Conservation (phyloP, 2,329 filamentous ascomycete species). For the Pseudocercospora fijiensis region DNA sequence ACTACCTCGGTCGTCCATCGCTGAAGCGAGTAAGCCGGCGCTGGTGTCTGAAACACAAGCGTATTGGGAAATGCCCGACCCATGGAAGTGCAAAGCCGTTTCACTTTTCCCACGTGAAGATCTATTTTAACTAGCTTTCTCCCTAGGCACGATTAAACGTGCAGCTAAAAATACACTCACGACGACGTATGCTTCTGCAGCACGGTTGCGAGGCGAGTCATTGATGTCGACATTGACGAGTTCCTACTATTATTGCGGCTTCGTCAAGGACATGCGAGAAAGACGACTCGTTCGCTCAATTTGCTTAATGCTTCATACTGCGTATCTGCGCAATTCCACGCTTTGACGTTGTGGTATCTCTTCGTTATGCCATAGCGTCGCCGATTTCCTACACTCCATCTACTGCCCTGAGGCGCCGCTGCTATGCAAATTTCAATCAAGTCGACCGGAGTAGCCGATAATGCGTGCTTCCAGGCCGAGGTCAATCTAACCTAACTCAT, state of each 20-base stretch:
- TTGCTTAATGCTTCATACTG: constrained; percentile 4
- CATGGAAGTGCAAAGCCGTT: background rate
- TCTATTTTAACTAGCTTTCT: background rate
- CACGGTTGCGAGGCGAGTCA: background rate
- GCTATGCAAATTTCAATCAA: constrained; percentile 18
- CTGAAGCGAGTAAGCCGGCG: background rate
- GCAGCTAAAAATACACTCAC: background rate
- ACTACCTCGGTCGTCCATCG: background rate
- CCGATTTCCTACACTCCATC: constrained; percentile 6
- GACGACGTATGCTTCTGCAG: background rate
- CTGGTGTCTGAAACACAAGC: background rate
- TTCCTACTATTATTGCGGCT: background rate
- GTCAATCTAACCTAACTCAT: constrained; percentile 23
- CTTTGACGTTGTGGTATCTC: constrained; percentile 8
- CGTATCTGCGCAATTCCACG: constrained; percentile 13
- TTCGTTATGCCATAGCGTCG: constrained; percentile 3
- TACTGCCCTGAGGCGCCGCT: constrained; percentile 9
- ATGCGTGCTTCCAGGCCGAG: background rate
- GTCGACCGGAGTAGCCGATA: background rate
- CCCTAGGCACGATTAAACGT: background rate
- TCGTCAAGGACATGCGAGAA: background rate
- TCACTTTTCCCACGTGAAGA: background rate
- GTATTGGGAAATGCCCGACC: background rate
- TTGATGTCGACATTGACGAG: background rate
- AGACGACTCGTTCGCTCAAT: background rate